Evolutionary conservation across 129 eudicot genomes (phyloP).

Genomic region (Lactuca sativa): DNA sequence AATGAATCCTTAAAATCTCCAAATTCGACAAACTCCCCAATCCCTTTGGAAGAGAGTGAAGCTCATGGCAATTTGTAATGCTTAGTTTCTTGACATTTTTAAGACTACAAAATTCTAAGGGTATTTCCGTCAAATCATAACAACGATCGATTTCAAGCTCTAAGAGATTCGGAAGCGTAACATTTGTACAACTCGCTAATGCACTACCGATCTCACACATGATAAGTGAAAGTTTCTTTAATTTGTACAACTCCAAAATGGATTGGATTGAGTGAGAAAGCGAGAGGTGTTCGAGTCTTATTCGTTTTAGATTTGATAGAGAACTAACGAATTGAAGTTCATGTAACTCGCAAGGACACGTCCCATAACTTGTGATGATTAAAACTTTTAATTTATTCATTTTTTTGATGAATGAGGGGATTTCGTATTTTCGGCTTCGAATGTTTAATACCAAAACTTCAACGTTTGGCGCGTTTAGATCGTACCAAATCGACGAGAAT

Average conservation of each 20-base stretch:
- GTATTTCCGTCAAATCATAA: constrained; percentile 41
- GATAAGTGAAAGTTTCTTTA: constrained; percentile 47
- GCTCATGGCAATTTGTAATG: constrained; percentile 52
- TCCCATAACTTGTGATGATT: constrained; percentile 46
- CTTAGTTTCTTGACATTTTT: constrained; percentile 36
- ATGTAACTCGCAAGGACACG: constrained; percentile 21
- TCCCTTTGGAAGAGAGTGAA: constrained; percentile 32
- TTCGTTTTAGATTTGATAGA: constrained; percentile 32
- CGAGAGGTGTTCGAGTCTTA: constrained; percentile 40
- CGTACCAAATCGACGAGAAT: constrained; percentile 43
- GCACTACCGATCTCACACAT: constrained; percentile 48
- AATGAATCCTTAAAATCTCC: constrained; percentile 30
- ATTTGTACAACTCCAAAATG: constrained; percentile 25
- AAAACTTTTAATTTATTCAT: constrained; percentile 41
- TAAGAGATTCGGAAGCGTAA: constrained; percentile 34
- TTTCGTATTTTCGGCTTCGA: constrained; percentile 17
- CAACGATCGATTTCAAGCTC: constrained; percentile 49
- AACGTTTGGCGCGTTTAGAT: constrained; percentile 41
- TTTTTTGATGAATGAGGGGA: constrained; percentile 39
- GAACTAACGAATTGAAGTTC: constrained; percentile 10
- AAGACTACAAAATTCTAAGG: constrained; percentile 31
- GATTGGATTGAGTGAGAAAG: constrained; percentile 32
- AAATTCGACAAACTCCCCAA: constrained; percentile 31
- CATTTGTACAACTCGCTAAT: constrained; percentile 20
- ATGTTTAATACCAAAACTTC: constrained; percentile 48